A percentile compares a stretch with the other conserved stretches of the same genome.
These are phyloP conservation scores for Ceratocystiopsis brevicomis DNA, from an alignment of 2,329 filamentous ascomycete species.

Conservation along the genomic window DNA sequence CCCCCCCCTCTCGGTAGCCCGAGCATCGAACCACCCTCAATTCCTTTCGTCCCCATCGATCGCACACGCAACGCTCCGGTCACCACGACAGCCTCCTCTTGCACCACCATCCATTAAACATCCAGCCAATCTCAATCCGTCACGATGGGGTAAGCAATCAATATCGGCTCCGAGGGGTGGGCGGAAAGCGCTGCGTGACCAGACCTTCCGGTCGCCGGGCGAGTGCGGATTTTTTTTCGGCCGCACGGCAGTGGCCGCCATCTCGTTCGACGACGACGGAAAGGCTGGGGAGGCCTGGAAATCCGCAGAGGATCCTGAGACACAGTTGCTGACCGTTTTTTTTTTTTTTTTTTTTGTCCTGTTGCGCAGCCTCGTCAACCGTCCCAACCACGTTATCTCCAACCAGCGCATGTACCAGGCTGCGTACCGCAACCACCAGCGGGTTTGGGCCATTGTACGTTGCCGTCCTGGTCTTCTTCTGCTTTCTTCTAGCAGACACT, in stretches of 20 bases:
- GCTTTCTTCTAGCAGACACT: too few species aligned
- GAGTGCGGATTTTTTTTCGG: not conserved
- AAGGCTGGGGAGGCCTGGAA: not conserved
- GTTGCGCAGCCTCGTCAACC: constrained; percentile 46
- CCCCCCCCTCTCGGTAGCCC: constrained; percentile 3
- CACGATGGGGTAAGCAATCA: constrained; percentile 9
- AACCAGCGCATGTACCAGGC: constrained; percentile 60
- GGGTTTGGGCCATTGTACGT: constrained; percentile 65
- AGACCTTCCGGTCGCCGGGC: not conserved
- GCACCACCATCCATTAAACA: not conserved
- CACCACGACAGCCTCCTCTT: not conserved
- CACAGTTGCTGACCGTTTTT: not conserved
- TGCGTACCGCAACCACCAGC: constrained; percentile 47
- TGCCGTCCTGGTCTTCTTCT: too few species aligned
- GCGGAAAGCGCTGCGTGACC: too few species aligned
- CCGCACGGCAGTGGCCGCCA: constrained; percentile 1
- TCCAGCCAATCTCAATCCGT: not conserved
- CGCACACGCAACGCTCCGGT: not conserved
- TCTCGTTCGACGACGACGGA: not conserved
- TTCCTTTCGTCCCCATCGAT: too few species aligned
- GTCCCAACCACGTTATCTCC: constrained; percentile 57
- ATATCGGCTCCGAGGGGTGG: too few species aligned
- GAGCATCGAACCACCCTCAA: constrained; percentile 8
- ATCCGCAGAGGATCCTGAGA: too few species aligned
- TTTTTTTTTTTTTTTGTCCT: constrained; percentile 5